phyloP scores from a whole-genome alignment of 1,284 basidiomycete species.

The Ustanciosporium gigantosporum region DNA sequence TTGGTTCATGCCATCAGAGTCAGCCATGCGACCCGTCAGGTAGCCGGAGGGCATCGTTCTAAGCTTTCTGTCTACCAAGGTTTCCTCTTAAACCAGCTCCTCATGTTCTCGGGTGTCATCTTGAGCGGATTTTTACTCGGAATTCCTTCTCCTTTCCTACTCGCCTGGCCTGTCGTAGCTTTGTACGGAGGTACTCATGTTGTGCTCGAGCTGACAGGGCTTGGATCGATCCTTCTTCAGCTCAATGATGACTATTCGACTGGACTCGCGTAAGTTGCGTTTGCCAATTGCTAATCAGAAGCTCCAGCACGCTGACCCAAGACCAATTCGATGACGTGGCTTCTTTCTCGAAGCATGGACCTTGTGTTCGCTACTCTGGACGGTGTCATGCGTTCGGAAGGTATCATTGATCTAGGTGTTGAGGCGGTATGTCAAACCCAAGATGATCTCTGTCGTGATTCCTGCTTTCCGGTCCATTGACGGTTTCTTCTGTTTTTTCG shows the following conservation, averaged over 20 bases:
- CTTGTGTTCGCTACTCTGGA: slow-evolving; percentile 37
- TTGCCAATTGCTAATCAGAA: no score
- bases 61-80: slow-evolving; percentile 38
- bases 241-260: neutral
- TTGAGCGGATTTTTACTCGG: slow-evolving; percentile 30
- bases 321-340: no score
- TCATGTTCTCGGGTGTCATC: slow-evolving; percentile 45
- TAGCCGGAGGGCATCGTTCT: slow-evolving; percentile 25
- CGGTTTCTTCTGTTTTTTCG: no score
- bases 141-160: slow-evolving; percentile 34
- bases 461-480: no score
- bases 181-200: slow-evolving; percentile 46
- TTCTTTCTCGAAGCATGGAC: slow-evolving; percentile 27
- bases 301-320: neutral
- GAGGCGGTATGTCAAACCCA: slow-evolving; percentile 16
- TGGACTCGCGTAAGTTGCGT: slow-evolving; percentile 10
- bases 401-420: slow-evolving; percentile 42
- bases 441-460: no score
- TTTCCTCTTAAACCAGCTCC: slow-evolving; percentile 40
- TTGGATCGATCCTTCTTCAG: slow-evolving; percentile 19
- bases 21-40: slow-evolving; percentile 45
- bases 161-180: slow-evolving; percentile 27
- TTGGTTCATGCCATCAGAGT: slow-evolving; percentile 41
- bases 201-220: slow-evolving; percentile 5
- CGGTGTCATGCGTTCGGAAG: slow-evolving; percentile 45